These are phyloP conservation scores for Apiospora koreana DNA, from an alignment of 2,329 filamentous ascomycete genomes.

Conservation along the genomic window DNA sequence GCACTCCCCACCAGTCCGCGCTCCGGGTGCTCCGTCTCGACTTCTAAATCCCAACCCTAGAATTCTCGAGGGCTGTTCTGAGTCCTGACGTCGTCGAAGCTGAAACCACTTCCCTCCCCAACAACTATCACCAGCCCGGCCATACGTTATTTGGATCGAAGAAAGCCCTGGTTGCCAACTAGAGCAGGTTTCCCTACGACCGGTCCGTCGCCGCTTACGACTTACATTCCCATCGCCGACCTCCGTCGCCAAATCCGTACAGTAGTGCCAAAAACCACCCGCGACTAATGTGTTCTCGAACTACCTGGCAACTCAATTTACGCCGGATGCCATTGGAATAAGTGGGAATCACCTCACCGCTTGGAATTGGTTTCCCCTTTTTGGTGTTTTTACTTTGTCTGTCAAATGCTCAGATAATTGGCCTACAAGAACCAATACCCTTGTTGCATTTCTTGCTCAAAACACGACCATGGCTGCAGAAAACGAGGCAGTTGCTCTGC, in stretches of 20 bases:
- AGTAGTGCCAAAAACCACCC: slow-evolving; percentile 13
- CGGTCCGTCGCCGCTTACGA: slow-evolving; percentile 22
- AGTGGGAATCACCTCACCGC: slow-evolving; percentile 9
- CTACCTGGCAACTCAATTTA: slow-evolving; percentile 8
- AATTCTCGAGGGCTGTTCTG: slow-evolving; percentile 1
- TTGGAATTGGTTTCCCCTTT: not conserved
- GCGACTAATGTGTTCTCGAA: slow-evolving; percentile 17
- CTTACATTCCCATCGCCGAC: slow-evolving; percentile 16
- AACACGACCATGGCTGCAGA: slow-evolving; percentile 5
- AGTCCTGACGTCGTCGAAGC: slow-evolving; percentile 8
- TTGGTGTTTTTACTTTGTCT: slow-evolving; percentile 12
- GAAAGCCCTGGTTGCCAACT: slow-evolving; percentile 4
- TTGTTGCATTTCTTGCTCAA: slow-evolving; percentile 20
- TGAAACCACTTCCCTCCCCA: not conserved
- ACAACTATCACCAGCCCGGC: not conserved
- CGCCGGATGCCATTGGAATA: slow-evolving; percentile 9
- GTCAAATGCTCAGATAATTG: slow-evolving; percentile 12
- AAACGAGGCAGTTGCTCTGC: not conserved
- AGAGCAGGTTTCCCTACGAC: slow-evolving; percentile 6
- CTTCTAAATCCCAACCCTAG: slow-evolving; percentile 3
- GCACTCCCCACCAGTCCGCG: slow-evolving; percentile 15
- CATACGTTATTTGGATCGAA: slow-evolving; percentile 10
- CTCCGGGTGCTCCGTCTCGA: slow-evolving; percentile 6
- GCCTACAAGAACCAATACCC: slow-evolving; percentile 23
- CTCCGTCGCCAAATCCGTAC: not conserved